Base-by-base conservation (phyloP, 305 asterid genomes). In the Solanum hybrid region DNA sequence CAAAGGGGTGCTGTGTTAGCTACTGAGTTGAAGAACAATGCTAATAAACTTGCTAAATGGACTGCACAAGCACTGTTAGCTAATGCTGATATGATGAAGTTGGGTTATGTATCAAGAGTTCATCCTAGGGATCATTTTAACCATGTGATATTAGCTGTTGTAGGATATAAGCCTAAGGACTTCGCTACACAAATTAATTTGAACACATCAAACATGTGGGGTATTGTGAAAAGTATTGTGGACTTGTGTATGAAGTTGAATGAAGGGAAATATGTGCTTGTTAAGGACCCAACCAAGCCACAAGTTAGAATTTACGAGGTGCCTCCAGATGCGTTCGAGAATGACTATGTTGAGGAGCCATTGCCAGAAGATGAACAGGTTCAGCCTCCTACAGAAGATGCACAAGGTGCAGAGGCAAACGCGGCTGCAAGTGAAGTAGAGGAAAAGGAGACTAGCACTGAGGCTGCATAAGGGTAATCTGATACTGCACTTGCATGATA, bases 1-100 rank as follows among this genome's bases (percentile, higher is more conserved):
- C 99, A 96, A 88, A 93, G 99, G 90, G 99, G 99, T 88, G 99
- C 99, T 6, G 99, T 96, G 1, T 92, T 96, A 93, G 99, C 99
- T 0, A 97, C 98, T 17, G 99, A 97, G 89, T 92, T 97, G 94
- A 96, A 96, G 94, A 97, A 97, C 91, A 97, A 97, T 89, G 98
- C 99, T 0, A 97, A 96, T 91, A 97, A 97, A 92, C 38, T 97
- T 89, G 99, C 99, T 0, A 97, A 97, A 88, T 97, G 99, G 99
- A 97, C 99, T 3, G 96, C 98, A 3, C 99, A 96, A 90, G 96
- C 99, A 1, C 88, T 97, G 69, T 92, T 97, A 92, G 98, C 95
- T 2, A 95, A 99, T 85, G 99, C 99, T 3, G 99, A 97, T 94
- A 96, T 95, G 99, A 95, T 97, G 99, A 97, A 96, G 78, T 89